Percentiles rank a stretch among this genome's conserved stretches.
Evolutionary conservation across 352 stramenopile species (phyloP).

Genomic region (Pythium oligandrum): DNA sequence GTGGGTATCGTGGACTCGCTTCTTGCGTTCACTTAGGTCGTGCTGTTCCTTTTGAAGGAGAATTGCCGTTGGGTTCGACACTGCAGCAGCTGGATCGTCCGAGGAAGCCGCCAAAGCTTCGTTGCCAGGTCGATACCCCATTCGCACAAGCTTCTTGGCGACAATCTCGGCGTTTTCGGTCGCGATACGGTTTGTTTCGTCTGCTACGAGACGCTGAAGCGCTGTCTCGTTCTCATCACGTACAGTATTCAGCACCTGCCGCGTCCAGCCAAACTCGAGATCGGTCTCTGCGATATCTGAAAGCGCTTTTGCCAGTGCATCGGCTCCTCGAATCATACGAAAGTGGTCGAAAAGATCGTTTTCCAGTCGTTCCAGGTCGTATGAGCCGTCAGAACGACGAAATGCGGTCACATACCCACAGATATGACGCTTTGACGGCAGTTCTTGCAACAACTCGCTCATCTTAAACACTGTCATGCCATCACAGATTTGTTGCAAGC

Average conservation of each 20-base stretch:
- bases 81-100: neutral
- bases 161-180: conserved; percentile 36
- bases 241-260: conserved; percentile 31
- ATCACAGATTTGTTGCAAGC: conserved; percentile 55
- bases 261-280: conserved; percentile 53
- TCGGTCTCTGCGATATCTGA: conserved; percentile 54
- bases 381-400: conserved; percentile 39
- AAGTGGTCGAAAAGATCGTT: conserved; percentile 74
- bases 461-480: conserved; percentile 87
- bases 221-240: conserved; percentile 37
- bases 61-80: conserved; percentile 28
- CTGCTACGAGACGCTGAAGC: conserved; percentile 35
- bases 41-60: conserved; percentile 54
- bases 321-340: conserved; percentile 57
- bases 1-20: conserved; percentile 48
- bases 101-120: neutral
- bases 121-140: conserved; percentile 39
- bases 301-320: conserved; percentile 49
- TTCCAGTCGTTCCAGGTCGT: conserved; percentile 45
- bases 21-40: conserved; percentile 40
- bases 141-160: conserved; percentile 53
- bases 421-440: conserved; percentile 90
- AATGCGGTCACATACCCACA: conserved; percentile 70
- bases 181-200: conserved; percentile 30
- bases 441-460: conserved; percentile 82